A percentile compares a stretch with the other conserved stretches of the same genome.
phyloP scores from a whole-genome alignment of 2,329 filamentous ascomycete genomes.

The Ophiosphaerella korrae region DNA sequence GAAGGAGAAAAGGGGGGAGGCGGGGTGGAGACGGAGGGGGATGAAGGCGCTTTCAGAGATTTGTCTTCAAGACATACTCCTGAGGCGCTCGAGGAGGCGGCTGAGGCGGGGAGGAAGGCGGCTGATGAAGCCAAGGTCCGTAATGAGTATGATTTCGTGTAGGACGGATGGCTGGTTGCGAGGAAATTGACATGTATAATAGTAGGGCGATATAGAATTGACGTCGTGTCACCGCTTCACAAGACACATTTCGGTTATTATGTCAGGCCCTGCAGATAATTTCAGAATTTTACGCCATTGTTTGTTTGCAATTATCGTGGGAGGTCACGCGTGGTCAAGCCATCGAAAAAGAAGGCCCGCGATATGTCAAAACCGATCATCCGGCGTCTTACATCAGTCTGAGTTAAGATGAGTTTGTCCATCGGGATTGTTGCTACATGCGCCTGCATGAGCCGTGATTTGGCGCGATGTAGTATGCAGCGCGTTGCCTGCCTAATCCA shows the following conservation, averaged over 20 bases:
- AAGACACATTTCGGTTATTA: constrained; percentile 71
- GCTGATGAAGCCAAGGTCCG: background rate
- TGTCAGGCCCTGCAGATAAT: constrained; percentile 61
- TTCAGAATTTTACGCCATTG: constrained; percentile 15
- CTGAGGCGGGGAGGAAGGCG: background rate
- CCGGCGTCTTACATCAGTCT: too few relatives aligned
- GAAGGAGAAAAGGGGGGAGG: background rate
- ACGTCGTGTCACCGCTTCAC: constrained; percentile 54
- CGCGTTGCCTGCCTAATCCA: constrained; percentile 15
- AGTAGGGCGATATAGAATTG: background rate
- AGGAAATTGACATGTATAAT: background rate
- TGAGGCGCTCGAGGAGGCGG: background rate
- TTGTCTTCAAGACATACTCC: background rate
- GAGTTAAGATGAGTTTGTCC: too few relatives aligned
- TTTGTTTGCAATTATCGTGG: background rate
- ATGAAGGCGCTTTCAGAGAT: too few relatives aligned
- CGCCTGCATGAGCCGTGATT: background rate
- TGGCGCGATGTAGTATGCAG: constrained; percentile 2
- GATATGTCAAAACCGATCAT: background rate
- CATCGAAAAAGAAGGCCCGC: too few relatives aligned
- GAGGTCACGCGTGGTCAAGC: background rate
- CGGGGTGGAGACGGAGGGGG: too few relatives aligned
- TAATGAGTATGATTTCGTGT: background rate
- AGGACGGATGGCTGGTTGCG: background rate
- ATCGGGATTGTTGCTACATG: too few relatives aligned